phyloP scores from a whole-genome alignment of 2,329 filamentous ascomycete species.

The Pestalotiopsis sp. region DNA sequence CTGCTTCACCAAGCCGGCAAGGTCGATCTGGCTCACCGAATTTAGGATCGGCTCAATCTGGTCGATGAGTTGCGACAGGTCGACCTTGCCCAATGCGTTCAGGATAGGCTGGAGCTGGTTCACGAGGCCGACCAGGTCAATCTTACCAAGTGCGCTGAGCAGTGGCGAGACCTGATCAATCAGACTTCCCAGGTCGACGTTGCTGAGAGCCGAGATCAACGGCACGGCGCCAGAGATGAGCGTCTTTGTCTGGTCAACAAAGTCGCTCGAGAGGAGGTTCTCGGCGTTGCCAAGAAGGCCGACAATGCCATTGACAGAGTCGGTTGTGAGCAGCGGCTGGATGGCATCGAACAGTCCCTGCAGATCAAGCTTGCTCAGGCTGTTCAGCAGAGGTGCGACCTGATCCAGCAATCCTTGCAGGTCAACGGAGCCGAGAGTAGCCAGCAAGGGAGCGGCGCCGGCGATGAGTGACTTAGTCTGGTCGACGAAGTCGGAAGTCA shows the following conservation, averaged over 20 bases:
- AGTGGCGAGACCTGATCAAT: constrained; percentile 25
- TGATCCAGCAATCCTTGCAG: constrained; percentile 30
- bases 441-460: constrained; percentile 26
- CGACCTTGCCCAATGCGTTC: constrained; percentile 22
- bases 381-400: constrained; percentile 32
- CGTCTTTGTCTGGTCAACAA: constrained; percentile 28
- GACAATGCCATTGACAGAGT: constrained; percentile 32
- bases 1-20: constrained; percentile 35
- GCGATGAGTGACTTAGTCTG: constrained; percentile 31
- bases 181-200: constrained; percentile 27
- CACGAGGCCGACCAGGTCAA: constrained; percentile 37
- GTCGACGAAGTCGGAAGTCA: constrained; percentile 30
- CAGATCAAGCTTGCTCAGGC: constrained; percentile 28
- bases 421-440: constrained; percentile 24
- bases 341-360: constrained; percentile 19
- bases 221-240: constrained; percentile 29
- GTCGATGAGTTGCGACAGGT: constrained; percentile 29
- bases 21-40: constrained; percentile 38
- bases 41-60: constrained; percentile 20
- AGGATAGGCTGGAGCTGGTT: constrained; percentile 37
- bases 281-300: constrained; percentile 31
- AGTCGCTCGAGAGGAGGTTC: constrained; percentile 25
- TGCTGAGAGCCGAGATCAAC: constrained; percentile 26
- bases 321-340: constrained; percentile 35
- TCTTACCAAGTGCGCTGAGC: constrained; percentile 24